Conservation (phyloP, 306 rosid genomes). For the Chamaecrista fasciculata region DNA sequence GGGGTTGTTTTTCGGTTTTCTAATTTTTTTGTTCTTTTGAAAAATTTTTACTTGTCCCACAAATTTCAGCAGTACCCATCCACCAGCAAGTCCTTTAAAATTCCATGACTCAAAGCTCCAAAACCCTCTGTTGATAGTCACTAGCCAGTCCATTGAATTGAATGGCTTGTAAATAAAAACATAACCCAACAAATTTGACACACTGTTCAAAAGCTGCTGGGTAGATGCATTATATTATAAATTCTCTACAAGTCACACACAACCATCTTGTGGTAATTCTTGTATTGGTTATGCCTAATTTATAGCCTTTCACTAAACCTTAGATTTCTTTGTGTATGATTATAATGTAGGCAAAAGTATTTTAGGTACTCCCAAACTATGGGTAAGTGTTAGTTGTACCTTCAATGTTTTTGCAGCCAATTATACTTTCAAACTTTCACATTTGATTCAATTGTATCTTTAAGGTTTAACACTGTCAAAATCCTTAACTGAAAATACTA, state of each 20-base stretch:
- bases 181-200: not conserved
- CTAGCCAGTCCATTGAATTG: no score
- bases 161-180: conserved; percentile 39
- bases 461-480: no score
- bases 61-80: not conserved
- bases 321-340: not conserved
- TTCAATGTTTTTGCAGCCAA: no score
- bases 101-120: not conserved
- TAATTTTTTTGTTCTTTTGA: not conserved
- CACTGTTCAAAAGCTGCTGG: not conserved
- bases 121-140: conserved; percentile 17
- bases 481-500: no score
- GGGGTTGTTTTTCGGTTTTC: not conserved
- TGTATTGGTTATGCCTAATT: not conserved
- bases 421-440: no score
- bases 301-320: not conserved
- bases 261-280: not conserved
- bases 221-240: not conserved
- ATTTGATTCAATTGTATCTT: no score
- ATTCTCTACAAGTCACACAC: not conserved
- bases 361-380: no score
- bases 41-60: not conserved
- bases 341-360: no score
- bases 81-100: not conserved
- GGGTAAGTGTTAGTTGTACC: no score